phyloP scores from a whole-genome alignment of 495 filamentous ascomycete species.

The Neurospora tetraspora region DNA sequence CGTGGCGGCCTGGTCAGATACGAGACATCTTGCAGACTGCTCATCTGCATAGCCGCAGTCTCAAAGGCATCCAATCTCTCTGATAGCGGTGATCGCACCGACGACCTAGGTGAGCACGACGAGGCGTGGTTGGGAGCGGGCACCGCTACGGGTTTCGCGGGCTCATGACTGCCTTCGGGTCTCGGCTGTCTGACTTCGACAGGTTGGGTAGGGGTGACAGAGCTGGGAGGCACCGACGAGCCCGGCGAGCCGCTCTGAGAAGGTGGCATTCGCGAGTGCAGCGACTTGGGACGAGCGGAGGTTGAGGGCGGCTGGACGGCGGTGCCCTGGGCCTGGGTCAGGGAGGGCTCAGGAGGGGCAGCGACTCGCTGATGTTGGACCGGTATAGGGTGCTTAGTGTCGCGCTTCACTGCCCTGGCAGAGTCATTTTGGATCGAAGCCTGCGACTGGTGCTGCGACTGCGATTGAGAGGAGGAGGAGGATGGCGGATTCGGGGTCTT shows the following conservation, averaged over 20 bases:
- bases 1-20: slow-evolving; percentile 70
- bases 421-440: slow-evolving; percentile 14
- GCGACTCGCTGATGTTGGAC: slow-evolving; percentile 31
- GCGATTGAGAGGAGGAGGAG: slow-evolving; percentile 10
- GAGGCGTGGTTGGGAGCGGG: slow-evolving; percentile 30
- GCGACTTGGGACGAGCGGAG: slow-evolving; percentile 29
- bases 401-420: slow-evolving; percentile 19
- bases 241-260: slow-evolving; percentile 31
- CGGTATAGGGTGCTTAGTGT: slow-evolving; percentile 21
- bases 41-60: slow-evolving; percentile 23
- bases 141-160: slow-evolving; percentile 41
- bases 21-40: slow-evolving; percentile 43
- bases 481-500: slow-evolving; percentile 12
- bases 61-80: slow-evolving; percentile 29
- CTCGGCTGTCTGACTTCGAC: slow-evolving; percentile 21
- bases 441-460: slow-evolving; percentile 9
- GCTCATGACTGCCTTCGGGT: slow-evolving; percentile 13
- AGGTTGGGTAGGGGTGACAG: slow-evolving; percentile 23
- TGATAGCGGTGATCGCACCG: slow-evolving; percentile 22
- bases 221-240: slow-evolving; percentile 19
- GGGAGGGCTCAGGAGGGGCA: slow-evolving; percentile 43
- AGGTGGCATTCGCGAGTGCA: slow-evolving; percentile 24
- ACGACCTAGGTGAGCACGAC: slow-evolving; percentile 10
- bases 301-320: slow-evolving; percentile 26
- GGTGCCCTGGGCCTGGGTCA: slow-evolving; percentile 43